phyloP scores from a whole-genome alignment of 2,329 filamentous ascomycete genomes.

The Neofusicoccum cordaticola region DNA sequence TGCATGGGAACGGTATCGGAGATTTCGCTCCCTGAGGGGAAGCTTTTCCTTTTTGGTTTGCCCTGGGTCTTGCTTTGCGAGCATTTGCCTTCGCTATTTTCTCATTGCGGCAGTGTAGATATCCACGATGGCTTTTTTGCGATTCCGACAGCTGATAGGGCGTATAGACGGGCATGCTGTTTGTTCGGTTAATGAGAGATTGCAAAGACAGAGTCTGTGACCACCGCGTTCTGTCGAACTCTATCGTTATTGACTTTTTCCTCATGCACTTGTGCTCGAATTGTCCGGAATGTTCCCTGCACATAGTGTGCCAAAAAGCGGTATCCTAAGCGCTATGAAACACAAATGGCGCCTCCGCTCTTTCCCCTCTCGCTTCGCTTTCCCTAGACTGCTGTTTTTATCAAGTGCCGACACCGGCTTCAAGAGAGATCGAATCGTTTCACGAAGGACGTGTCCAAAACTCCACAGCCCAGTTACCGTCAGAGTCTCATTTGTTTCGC shows the following conservation, averaged over 20 bases:
- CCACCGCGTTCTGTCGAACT: background rate
- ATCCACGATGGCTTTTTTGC: constrained; percentile 4
- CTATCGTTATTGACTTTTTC: background rate
- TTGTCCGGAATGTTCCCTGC: background rate
- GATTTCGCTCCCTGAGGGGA: background rate
- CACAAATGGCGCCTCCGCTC: background rate
- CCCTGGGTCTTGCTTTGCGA: background rate
- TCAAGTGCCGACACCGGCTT: too few species aligned
- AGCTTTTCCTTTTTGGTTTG: background rate
- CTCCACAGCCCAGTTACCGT: too few species aligned
- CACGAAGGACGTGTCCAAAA: too few species aligned
- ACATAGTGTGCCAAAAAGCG: background rate
- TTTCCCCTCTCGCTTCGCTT: background rate
- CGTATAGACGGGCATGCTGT: constrained; percentile 7
- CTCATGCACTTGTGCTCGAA: background rate
- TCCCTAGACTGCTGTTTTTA: too few species aligned
- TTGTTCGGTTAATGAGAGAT: constrained; percentile 2
- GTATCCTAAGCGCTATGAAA: background rate
- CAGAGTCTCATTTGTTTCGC: constrained; percentile 1
- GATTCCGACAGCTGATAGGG: background rate
- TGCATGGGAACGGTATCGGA: constrained; percentile 2
- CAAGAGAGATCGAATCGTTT: too few species aligned
- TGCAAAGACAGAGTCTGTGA: background rate
- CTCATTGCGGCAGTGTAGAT: constrained; percentile 6
- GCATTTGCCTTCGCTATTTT: background rate